Evolutionary conservation across 352 stramenopile species (phyloP), one percentile per base, ranked within the genome.

Genomic region (Discostella stelligera): DNA sequence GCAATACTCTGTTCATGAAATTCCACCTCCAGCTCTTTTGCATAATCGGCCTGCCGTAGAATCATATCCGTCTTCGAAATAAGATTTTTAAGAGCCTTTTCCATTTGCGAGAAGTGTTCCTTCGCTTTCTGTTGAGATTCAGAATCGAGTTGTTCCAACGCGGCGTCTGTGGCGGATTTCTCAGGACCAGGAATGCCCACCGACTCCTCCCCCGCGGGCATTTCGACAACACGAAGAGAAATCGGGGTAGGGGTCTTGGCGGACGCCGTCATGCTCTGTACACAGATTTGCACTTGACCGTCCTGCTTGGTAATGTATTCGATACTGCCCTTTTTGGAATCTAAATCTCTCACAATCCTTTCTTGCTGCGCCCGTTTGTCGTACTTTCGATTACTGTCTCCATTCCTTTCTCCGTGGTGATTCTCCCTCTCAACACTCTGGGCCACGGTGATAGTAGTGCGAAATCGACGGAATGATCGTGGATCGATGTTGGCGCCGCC

Each of bases 1-100:
- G 74, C 67, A 71, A 86, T 78, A 21, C 73, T 89, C 50, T 92
- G 82, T 41, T 83, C 70, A 59, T 92, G 86, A 74, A 90, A 90
- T 56, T 84, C 66, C 13, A 83, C 64, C 66, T 92, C 86, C 39
- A 81, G 78, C 64, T 87, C 80, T 61, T 86, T 87, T 16, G 75
- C 66, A 77, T 89, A 90, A 75, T 92, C 84, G 7, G 86, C 86
- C 67, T 90, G 76, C 27, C 66, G 59, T 11, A 90, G 66, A 64
- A 92, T 87, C 14, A 77, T 83, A 52, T 90, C 63, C 52, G 89
- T 90, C 52, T 82, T 74, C 2, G 66, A 66, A 66, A 85, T 80
- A 48, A 90, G 78, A 27, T 64, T 49, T 53, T 53, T 60, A 18
- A 90, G 56, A 60, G 86, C 79, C 25, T 69, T 70, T 76, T 91